A percentile compares a stretch with the other conserved stretches of the same genome.
These are phyloP conservation scores for Lecanosticta acicola DNA, from an alignment of 2,329 filamentous ascomycete species.

Conservation along the genomic window DNA sequence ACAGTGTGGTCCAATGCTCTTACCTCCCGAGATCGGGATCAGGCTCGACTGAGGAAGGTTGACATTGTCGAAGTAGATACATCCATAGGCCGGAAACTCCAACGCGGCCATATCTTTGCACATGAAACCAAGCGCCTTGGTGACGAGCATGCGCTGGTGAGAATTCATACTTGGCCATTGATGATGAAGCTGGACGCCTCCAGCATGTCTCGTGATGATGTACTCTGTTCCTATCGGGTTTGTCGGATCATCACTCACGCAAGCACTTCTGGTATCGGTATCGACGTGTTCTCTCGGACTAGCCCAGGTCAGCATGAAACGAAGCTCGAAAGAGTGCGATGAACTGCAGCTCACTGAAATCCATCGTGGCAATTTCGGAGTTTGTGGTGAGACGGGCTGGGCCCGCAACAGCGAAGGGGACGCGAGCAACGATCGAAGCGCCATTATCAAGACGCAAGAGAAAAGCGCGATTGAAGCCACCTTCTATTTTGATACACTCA, in stretches of 20 bases:
- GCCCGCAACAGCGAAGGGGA: neutral
- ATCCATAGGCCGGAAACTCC: neutral
- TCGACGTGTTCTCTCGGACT: neutral
- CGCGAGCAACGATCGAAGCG: neutral
- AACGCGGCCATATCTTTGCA: neutral
- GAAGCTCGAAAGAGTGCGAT: neutral
- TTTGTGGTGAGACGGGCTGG: neutral
- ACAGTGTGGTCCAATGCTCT: neutral
- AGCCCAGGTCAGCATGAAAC: neutral
- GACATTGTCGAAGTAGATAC: neutral
- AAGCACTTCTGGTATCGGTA: neutral
- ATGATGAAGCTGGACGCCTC: neutral
- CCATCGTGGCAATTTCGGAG: neutral
- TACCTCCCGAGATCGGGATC: neutral
- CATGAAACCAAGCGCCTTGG: neutral
- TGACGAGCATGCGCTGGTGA: neutral
- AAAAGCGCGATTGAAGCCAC: neutral
- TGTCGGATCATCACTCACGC: neutral
- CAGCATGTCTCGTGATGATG: neutral
- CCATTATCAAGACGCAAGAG: neutral
- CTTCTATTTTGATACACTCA: neutral
- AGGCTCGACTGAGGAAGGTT: neutral
- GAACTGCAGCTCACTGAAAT: neutral
- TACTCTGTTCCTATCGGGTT: neutral
- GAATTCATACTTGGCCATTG: neutral